Percentiles rank a stretch among this genome's conserved stretches.
Evolutionary conservation across 352 stramenopile species (phyloP).

Genomic region (Hyaloperonospora brassicae): DNA sequence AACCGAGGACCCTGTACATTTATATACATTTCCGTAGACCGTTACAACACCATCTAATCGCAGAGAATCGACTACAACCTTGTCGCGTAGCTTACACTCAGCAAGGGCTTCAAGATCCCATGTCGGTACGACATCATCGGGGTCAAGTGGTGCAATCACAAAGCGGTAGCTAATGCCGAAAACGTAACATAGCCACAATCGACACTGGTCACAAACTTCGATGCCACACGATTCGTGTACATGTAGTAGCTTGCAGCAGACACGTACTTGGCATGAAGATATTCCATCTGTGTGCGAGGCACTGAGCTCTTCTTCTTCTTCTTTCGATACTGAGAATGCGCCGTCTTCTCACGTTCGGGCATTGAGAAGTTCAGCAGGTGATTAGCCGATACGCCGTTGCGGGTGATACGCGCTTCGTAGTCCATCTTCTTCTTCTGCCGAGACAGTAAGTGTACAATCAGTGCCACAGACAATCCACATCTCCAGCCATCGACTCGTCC

Average conservation of each 20-base stretch:
- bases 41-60: background rate
- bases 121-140: conserved; percentile 36
- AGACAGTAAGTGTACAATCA: conserved; percentile 1
- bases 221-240: background rate
- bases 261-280: conserved; percentile 77
- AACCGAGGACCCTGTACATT: conserved; percentile 57
- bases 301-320: conserved; percentile 64
- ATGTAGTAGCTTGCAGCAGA: background rate
- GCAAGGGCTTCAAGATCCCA: conserved; percentile 74
- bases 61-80: background rate
- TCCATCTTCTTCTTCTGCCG: conserved; percentile 48
- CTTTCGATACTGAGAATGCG: conserved; percentile 35
- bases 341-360: conserved; percentile 54
- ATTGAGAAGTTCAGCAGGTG: conserved; percentile 81
- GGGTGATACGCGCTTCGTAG: conserved; percentile 46
- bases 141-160: conserved; percentile 52
- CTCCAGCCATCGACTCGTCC: background rate
- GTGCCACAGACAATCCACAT: conserved; percentile 3
- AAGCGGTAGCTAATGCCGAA: conserved; percentile 58
- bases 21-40: background rate
- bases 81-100: conserved; percentile 45
- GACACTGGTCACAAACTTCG: too few species aligned
- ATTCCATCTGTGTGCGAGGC: conserved; percentile 72
- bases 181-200: background rate
- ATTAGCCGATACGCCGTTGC: conserved; percentile 68